Evolutionary conservation across 2,329 filamentous ascomycete species (phyloP), one percentile per base, ranked within the genome.

Genomic region (Hypoxylon rubiginosum): DNA sequence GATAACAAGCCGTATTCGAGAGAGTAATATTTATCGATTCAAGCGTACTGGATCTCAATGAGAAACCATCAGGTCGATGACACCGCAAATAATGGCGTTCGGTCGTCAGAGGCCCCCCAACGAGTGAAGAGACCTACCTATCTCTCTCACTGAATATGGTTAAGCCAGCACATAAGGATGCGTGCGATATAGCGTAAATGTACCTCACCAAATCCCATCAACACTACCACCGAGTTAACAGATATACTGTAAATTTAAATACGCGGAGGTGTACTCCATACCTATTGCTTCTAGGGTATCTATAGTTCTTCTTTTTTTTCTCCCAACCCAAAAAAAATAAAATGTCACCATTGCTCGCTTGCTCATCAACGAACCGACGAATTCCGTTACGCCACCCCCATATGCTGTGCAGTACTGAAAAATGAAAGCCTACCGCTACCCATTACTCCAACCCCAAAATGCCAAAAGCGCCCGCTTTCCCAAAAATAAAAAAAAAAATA

Each of bases 201-300:
- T 24, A 9, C 5, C 17, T 9, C 21, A 49, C 2, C n/a, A 15
- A 19, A 43, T 19, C 39, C 1, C 17, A 45, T 24, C 8, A 45
- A 6, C 17, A 24, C 17, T 7, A 45, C 41, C 41, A 19, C 41
- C 19, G 11, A 7, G 8, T 48, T 5, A 26, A 26, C 21, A 57
- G 45, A 26, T 56, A 63, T 51, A 30, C 45, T 19, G 30, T 63
- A 59, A 53, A 58, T 69, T 64, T 10, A 43, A 54, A 62, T 67
- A 46, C 36, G 11, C 62, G 19, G 53, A 61, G 21, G 46, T 43
- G n/a, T 59, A 51, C 53, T 46, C 49, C 54, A 59, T 64, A 24
- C 21, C 21, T 24, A 68, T 64, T 63, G 60, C 66, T 54, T 69
- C 60, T 36, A 54, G 65, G 67, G 64, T 69, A 69, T 69, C 67